Evolutionary conservation across 768 basidiomycete species (phyloP).

Genomic region (Mycena capillaripes): DNA sequence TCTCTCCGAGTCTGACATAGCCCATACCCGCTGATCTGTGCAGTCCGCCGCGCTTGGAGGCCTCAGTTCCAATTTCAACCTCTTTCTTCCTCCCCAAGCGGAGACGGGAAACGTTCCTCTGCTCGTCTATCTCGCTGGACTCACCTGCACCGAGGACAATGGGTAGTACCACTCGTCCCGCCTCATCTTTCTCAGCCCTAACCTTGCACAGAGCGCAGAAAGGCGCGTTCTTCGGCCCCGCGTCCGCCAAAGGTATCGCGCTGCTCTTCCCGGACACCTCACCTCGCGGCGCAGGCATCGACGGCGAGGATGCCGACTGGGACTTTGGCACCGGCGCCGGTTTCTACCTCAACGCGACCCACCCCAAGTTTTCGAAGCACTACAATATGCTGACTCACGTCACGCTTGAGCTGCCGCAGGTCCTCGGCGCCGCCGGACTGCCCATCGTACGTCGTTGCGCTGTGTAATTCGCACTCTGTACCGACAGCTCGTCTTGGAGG

Average conservation of each 20-base stretch:
- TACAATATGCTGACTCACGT: constrained; percentile 94
- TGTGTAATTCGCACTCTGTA: neutral
- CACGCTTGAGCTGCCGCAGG: constrained; percentile 85
- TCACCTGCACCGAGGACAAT: constrained; percentile 94
- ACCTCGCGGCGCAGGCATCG: constrained; percentile 90
- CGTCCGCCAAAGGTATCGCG: constrained; percentile 88
- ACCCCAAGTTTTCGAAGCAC: constrained; percentile 75
- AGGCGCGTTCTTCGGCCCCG: constrained; percentile 91
- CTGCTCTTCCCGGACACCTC: constrained; percentile 97
- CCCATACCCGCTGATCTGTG: constrained; percentile 5
- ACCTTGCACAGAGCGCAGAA: constrained; percentile 80
- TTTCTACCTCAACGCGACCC: constrained; percentile 95
- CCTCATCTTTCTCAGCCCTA: neutral
- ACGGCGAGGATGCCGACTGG: constrained; percentile 87
- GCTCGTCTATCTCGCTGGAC: constrained; percentile 89
- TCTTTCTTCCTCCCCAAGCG: constrained; percentile 84
- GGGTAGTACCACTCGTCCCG: constrained; percentile 65
- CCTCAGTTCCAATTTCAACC: constrained; percentile 83
- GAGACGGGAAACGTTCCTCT: constrained; percentile 67
- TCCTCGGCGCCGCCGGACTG: constrained; percentile 79
- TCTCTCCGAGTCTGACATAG: neutral
- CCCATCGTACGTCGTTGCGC: constrained; percentile 73
- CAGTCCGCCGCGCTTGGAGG: constrained; percentile 83
- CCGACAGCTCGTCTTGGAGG: constrained; percentile 57
- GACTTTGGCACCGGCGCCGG: constrained; percentile 97